Conservation (phyloP, 495 filamentous ascomycete species). For the Letharia lupina region DNA sequence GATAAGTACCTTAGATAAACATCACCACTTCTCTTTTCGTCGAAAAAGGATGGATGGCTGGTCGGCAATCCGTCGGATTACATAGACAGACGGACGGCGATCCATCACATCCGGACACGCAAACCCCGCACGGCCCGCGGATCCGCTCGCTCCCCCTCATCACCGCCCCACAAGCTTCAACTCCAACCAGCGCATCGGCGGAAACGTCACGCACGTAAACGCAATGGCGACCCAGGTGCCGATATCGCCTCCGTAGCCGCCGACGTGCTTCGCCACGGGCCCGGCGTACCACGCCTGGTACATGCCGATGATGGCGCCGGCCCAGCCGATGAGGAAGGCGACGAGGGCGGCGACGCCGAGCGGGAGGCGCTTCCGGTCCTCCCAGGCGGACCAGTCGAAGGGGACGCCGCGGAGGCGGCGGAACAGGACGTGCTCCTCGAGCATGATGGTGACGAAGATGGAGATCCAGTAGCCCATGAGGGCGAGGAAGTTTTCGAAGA, state of each 20-base stretch:
- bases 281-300: conserved; percentile 51
- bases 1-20: no score
- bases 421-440: conserved; percentile 47
- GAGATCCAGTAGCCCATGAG: conserved; percentile 54
- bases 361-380: conserved; percentile 43
- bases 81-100: no score
- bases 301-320: conserved; percentile 54
- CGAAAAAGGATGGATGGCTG: no score
- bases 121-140: no score
- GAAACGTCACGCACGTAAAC: conserved; percentile 38
- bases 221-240: conserved; percentile 39
- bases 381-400: conserved; percentile 52
- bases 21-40: no score
- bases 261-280: conserved; percentile 42
- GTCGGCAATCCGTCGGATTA: no score
- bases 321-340: conserved; percentile 52
- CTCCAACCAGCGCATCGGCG: conserved; percentile 37
- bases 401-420: conserved; percentile 29
- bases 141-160: neutral
- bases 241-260: conserved; percentile 31
- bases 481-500: conserved; percentile 50
- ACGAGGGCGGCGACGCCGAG: conserved; percentile 48
- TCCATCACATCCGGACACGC: no score
- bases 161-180: conserved; percentile 33
- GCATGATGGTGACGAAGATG: conserved; percentile 43